Percentiles rank a stretch among this genome's conserved stretches.
Conservation (phyloP, 2,329 filamentous ascomycete genomes). For the Leptographium wingfieldii region DNA sequence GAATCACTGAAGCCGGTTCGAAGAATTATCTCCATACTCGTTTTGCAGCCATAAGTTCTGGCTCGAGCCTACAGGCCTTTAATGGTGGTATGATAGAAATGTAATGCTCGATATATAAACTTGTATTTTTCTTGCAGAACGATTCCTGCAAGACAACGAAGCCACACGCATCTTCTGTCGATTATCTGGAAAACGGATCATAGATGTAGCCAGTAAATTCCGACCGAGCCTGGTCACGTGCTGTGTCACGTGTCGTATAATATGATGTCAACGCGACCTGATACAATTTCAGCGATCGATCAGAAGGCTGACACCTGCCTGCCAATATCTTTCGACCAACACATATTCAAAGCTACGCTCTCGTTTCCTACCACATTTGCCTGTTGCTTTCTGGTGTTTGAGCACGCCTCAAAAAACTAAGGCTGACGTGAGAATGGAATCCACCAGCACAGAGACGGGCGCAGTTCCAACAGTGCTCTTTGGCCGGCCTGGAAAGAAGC, state of each 20-base stretch:
- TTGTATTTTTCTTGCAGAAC: neutral
- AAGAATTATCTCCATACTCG: slow-evolving; percentile 8
- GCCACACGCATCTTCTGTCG: no score
- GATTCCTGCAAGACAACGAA: no score
- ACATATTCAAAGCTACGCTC: neutral
- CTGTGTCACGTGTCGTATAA: neutral
- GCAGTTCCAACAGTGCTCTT: slow-evolving; percentile 32
- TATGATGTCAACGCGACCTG: neutral
- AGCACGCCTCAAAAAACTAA: neutral
- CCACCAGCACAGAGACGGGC: slow-evolving; percentile 5
- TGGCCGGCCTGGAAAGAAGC: slow-evolving; percentile 41
- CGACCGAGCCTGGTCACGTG: neutral
- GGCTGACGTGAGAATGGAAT: neutral
- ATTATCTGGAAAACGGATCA: neutral
- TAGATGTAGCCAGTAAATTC: neutral
- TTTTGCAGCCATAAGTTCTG: slow-evolving; percentile 8
- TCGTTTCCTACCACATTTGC: neutral
- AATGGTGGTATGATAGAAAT: neutral
- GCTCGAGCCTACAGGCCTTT: neutral
- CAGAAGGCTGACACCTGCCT: neutral
- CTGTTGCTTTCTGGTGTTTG: neutral
- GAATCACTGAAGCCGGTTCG: no score
- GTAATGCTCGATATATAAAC: neutral
- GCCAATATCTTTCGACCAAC: neutral
- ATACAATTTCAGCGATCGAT: neutral